Evolutionary conservation across 148 eudicot genomes (phyloP).

Genomic region (Beta vulgaris): DNA sequence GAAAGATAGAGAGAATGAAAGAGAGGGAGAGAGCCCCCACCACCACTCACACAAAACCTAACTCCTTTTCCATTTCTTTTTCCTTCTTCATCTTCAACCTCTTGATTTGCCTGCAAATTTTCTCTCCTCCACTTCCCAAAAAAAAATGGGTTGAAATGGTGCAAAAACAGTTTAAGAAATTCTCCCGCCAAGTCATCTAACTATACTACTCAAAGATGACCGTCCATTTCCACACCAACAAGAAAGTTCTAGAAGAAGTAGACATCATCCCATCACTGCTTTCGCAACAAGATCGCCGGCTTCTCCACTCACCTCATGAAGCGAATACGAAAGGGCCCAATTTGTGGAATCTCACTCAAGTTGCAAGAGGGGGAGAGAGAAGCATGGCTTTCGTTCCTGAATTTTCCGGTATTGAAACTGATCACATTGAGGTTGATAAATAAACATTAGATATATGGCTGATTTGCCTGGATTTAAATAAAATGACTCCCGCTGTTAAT

Average conservation of each 20-base stretch:
- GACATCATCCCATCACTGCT: slow-evolving; percentile 45
- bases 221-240: slow-evolving; percentile 46
- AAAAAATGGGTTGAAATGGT: slow-evolving; percentile 37
- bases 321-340: slow-evolving; percentile 41
- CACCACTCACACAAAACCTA: background rate
- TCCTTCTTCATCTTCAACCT: slow-evolving; percentile 24
- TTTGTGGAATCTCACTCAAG: slow-evolving; percentile 42
- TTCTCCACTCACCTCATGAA: slow-evolving; percentile 44
- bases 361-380: slow-evolving; percentile 44
- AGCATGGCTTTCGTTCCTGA: slow-evolving; percentile 43
- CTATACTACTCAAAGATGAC: slow-evolving; percentile 44
- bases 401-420: slow-evolving; percentile 34
- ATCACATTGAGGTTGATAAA: slow-evolving; percentile 31
- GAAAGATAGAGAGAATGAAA: too few species aligned
- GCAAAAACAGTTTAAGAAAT: slow-evolving; percentile 45
- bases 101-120: background rate
- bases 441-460: slow-evolving; percentile 40
- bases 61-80: background rate
- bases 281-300: slow-evolving; percentile 47
- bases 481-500: slow-evolving; percentile 10
- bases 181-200: slow-evolving; percentile 38
- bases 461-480: slow-evolving; percentile 31
- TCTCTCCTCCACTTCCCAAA: background rate
- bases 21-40: too few species aligned
- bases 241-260: slow-evolving; percentile 39